These are phyloP conservation scores for Nannizziopsis arthrosporioides DNA, from an alignment of 2,329 filamentous ascomycete species.

Conservation along the genomic window DNA sequence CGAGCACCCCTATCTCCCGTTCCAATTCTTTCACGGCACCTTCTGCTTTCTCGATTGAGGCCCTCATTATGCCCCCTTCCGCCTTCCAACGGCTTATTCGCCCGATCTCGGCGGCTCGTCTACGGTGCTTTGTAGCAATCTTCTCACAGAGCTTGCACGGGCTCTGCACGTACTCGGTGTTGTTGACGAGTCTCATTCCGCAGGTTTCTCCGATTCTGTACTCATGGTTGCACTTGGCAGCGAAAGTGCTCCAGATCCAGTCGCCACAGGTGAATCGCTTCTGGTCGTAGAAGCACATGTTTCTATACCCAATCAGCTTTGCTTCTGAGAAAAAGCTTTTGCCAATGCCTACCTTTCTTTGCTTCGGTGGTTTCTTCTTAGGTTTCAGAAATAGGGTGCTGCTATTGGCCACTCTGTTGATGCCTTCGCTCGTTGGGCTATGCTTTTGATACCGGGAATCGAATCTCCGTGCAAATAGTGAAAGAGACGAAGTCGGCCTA, in stretches of 20 bases:
- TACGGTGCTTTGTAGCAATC: constrained; percentile 71
- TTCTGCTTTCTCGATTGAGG: constrained; percentile 54
- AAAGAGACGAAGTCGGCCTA: neutral
- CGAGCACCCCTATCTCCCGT: constrained; percentile 55
- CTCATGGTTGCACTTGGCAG: constrained; percentile 84
- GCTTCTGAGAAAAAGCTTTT: constrained; percentile 12
- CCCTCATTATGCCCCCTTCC: constrained; percentile 51
- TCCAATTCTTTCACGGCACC: constrained; percentile 63
- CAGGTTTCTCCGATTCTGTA: constrained; percentile 95
- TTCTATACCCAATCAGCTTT: constrained; percentile 29
- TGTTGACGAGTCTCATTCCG: constrained; percentile 79
- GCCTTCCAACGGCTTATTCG: constrained; percentile 66
- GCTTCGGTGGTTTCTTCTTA: neutral
- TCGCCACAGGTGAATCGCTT: constrained; percentile 74
- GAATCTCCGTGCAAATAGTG: neutral
- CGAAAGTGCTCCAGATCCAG: constrained; percentile 91
- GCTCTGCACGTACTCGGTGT: constrained; percentile 51
- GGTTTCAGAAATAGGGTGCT: constrained; percentile 16
- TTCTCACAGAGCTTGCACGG: constrained; percentile 81
- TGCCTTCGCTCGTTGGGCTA: constrained; percentile 1
- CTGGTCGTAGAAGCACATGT: constrained; percentile 94
- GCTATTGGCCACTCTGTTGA: neutral
- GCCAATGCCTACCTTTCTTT: constrained; percentile 14
- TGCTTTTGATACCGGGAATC: neutral
- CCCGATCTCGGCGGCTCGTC: constrained; percentile 59